A percentile compares a stretch with the other conserved stretches of the same genome.
Evolutionary conservation across 768 basidiomycete species (phyloP).

Genomic region (Lentinula aciculospora): DNA sequence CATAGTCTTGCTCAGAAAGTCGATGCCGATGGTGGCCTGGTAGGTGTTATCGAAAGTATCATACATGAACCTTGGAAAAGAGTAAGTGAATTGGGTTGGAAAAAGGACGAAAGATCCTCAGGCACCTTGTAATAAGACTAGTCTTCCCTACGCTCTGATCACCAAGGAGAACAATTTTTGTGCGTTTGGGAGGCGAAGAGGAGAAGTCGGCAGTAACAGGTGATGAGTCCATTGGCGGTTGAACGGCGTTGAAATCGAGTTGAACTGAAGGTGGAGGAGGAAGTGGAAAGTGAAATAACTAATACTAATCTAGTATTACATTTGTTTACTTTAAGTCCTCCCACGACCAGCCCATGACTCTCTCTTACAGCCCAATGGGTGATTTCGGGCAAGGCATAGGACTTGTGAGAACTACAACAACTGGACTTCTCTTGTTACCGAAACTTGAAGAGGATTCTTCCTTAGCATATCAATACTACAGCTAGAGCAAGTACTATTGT

Average conservation of each 20-base stretch:
- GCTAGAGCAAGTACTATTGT: too few species aligned
- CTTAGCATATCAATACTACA: too few species aligned
- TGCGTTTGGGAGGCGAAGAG: constrained; percentile 86
- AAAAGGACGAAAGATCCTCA: constrained; percentile 11
- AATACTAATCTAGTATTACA: too few species aligned
- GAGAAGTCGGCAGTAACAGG: constrained; percentile 81
- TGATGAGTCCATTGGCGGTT: constrained; percentile 38
- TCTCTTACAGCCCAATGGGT: too few species aligned
- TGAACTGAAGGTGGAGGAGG: background rate
- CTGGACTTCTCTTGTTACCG: too few species aligned
- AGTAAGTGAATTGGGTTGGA: background rate
- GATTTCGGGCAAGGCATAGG: too few species aligned
- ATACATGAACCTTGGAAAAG: constrained; percentile 80
- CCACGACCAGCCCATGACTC: too few species aligned
- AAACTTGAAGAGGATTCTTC: too few species aligned
- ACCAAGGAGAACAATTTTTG: constrained; percentile 92
- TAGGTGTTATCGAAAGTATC: constrained; percentile 99
- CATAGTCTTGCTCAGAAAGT: constrained; percentile 99
- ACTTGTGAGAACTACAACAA: too few species aligned
- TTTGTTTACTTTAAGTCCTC: too few species aligned
- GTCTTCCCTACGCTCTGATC: constrained; percentile 99
- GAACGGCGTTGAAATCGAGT: background rate
- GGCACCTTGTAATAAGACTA: constrained; percentile 90
- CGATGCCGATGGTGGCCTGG: constrained; percentile 96
- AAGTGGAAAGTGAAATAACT: too few species aligned